Percentiles rank a stretch among this genome's conserved stretches.
phyloP scores from a whole-genome alignment of 441 rosid genomes.

The Erodium trifolium region DNA sequence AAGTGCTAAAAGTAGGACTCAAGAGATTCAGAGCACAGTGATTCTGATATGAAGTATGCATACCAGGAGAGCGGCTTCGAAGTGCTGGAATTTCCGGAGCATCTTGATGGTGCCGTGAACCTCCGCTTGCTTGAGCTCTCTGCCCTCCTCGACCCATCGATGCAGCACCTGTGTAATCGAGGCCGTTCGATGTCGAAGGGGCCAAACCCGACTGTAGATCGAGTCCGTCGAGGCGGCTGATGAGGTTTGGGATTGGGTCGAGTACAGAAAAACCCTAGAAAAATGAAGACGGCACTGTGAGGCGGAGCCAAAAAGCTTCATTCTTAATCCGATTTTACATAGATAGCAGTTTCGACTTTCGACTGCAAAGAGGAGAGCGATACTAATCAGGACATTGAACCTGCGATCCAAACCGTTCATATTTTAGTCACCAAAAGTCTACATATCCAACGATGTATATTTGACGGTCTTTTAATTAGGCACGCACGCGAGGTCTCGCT shows the following conservation, averaged over 20 bases:
- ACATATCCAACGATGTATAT: too few relatives aligned
- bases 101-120: conserved; percentile 19
- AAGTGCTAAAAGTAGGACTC: neutral
- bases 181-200: conserved; percentile 19
- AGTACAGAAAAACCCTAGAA: conserved; percentile 13
- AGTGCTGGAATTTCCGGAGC: conserved; percentile 25
- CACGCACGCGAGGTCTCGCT: too few relatives aligned
- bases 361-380: neutral
- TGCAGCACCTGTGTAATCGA: conserved; percentile 28
- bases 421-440: too few relatives aligned
- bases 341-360: neutral
- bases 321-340: neutral
- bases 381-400: too few relatives aligned
- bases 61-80: conserved; percentile 34
- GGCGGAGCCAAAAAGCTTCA: conserved; percentile 14
- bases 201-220: conserved; percentile 22
- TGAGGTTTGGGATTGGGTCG: conserved; percentile 10
- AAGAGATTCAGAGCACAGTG: neutral
- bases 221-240: neutral
- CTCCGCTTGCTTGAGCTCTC: conserved; percentile 17
- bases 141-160: conserved; percentile 40
- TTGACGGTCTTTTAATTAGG: too few relatives aligned
- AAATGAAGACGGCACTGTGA: neutral
- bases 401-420: too few relatives aligned
- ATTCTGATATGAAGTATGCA: neutral